Evolutionary conservation across 2,329 filamentous ascomycete species (phyloP), one percentile per base, ranked within the genome.

Genomic region (Xylariaceae sp.): DNA sequence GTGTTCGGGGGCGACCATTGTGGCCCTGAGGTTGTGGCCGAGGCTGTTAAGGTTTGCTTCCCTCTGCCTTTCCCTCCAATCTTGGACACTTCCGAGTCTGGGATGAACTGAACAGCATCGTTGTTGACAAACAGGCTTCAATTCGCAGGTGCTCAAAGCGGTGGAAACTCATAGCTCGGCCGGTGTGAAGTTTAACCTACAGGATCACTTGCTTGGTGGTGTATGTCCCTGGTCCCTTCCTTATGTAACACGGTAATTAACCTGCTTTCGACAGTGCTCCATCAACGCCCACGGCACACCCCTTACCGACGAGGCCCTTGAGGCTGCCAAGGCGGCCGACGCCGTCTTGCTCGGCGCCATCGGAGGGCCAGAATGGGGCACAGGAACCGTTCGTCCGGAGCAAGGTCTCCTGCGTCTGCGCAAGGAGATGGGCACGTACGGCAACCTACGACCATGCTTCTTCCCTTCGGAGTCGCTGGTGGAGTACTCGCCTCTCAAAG

Each of bases 351-450:
- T 97, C 38, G 90, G 89, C 52, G 88, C 90, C 53, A 94, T 97
- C 57, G 90, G 90, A 53, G 90, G 90, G n/a, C 90, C 92, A 11
- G 65, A 96, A 87, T 97, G 89, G 88, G 89, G 89, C 46, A 92
- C 88, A 21, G 87, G 86, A 51, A 68, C 80, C 41, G 83, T 96
- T 48, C 86, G 89, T 31, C 90, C 90, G 2, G 90, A 97, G 64
- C 87, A 96, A 68, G 90, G 90, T 46, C 81, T 97, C 55, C 82
- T 97, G 46, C 78, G 73, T 52, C 85, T 97, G 38, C 88, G 90
- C 68, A 96, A 94, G 68, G 86, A 96, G 67, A 85, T 97, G 74
- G 76, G 77, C 59, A 88, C 90, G 40, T 97, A 94, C 67, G 90
- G 89, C 54, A 97, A 97, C 76, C 81, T 97, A 42, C 83, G 90